Evolutionary conservation across 495 filamentous ascomycete species (phyloP).

Genomic region (Penicillium lividum): DNA sequence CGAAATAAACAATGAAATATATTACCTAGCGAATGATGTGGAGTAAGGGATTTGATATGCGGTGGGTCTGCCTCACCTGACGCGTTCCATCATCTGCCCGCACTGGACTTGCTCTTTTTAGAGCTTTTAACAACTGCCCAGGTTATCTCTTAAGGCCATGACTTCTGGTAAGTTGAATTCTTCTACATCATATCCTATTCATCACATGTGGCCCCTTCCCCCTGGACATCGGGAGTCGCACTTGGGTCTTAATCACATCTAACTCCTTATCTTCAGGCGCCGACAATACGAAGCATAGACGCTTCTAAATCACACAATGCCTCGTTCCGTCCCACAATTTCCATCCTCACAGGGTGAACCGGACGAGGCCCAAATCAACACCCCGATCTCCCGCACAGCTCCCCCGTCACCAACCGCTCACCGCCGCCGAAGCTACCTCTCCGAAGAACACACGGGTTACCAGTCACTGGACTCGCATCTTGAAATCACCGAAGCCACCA

Average conservation of each 20-base stretch:
- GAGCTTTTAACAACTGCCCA: neutral
- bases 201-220: neutral
- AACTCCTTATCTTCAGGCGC: neutral
- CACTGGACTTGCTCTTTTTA: conserved; percentile 2
- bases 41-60: neutral
- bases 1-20: neutral
- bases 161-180: neutral
- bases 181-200: neutral
- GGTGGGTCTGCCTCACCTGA: conserved; percentile 17
- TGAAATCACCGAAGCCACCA: conserved; percentile 40
- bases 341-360: conserved; percentile 19
- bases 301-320: conserved; percentile 26
- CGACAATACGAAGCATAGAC: conserved; percentile 12
- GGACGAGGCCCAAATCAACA: conserved; percentile 21
- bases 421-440: conserved; percentile 39
- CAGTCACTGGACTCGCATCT: conserved; percentile 38
- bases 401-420: conserved; percentile 41
- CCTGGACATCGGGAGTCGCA: neutral
- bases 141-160: neutral
- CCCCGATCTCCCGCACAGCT: conserved; percentile 32
- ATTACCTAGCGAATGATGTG: conserved; percentile 1
- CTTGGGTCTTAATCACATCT: neutral
- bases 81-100: conserved; percentile 14
- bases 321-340: conserved; percentile 29
- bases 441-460: conserved; percentile 41